Conservation (phyloP, 23 red algal species). For the Gracilaria caudata region DNA sequence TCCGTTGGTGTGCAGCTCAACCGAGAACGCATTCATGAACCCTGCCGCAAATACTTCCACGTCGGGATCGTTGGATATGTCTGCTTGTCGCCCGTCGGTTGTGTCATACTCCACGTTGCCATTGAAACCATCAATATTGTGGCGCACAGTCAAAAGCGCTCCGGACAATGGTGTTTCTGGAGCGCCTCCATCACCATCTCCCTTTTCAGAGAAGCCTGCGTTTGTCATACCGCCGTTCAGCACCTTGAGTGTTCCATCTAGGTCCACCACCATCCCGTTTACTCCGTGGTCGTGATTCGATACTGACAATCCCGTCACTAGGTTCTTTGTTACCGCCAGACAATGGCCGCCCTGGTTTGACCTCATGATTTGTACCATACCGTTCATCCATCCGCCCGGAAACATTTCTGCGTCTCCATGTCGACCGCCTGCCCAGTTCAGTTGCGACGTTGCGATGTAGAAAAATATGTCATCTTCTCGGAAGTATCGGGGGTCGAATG, state of each 20-base stretch:
- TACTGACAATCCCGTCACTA: slow-evolving; percentile 58
- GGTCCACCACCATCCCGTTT: slow-evolving; percentile 55
- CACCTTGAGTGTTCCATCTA: slow-evolving; percentile 62
- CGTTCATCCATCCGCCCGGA: slow-evolving; percentile 59
- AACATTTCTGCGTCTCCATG: slow-evolving; percentile 22
- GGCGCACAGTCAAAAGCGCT: slow-evolving; percentile 39
- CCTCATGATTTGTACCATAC: slow-evolving; percentile 64
- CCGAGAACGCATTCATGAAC: slow-evolving; percentile 55
- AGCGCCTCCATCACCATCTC: slow-evolving; percentile 54
- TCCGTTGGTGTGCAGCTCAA: slow-evolving; percentile 42
- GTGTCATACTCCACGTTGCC: slow-evolving; percentile 57
- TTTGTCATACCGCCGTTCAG: slow-evolving; percentile 70
- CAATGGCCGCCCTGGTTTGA: slow-evolving; percentile 61
- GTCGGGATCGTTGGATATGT: slow-evolving; percentile 33
- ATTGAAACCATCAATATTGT: slow-evolving; percentile 54
- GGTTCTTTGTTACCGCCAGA: slow-evolving; percentile 49
- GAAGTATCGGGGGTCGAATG: slow-evolving; percentile 62
- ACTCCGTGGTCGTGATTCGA: slow-evolving; percentile 76
- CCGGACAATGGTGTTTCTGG: slow-evolving; percentile 59
- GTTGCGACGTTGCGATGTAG: slow-evolving; percentile 55
- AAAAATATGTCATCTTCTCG: slow-evolving; percentile 40
- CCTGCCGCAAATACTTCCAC: slow-evolving; percentile 63
- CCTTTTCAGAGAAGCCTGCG: slow-evolving; percentile 57
- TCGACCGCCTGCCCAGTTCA: slow-evolving; percentile 37
- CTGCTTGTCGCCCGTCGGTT: slow-evolving; percentile 22